Evolutionary conservation across 306 rosid species (phyloP).

Genomic region (Hippophae tibetana): DNA sequence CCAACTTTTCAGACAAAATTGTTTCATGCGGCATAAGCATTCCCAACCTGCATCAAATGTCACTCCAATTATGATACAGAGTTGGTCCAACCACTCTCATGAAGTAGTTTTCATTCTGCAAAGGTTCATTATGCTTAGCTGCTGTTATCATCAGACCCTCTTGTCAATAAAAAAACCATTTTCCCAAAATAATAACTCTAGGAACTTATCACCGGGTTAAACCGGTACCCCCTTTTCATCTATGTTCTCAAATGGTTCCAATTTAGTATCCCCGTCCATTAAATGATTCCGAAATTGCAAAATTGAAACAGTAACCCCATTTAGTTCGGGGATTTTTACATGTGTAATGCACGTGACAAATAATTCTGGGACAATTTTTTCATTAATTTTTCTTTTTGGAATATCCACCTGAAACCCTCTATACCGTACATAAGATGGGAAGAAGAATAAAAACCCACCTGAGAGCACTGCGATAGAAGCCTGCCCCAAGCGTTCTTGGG

Average conservation of each 20-base stretch:
- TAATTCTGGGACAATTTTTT: no score
- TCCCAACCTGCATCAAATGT: constrained; percentile 17
- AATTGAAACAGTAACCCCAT: no score
- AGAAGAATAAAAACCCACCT: constrained; percentile 37
- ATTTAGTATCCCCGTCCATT: no score
- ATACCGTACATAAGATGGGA: constrained; percentile 1
- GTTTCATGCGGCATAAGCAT: constrained; percentile 21
- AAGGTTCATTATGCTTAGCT: background rate
- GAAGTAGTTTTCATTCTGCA: background rate
- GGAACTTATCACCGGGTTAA: background rate
- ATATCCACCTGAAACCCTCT: background rate
- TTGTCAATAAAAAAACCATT: background rate
- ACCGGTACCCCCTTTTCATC: no score
- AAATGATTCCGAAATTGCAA: no score
- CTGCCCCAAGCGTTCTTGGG: constrained; percentile 69
- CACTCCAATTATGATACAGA: constrained; percentile 12
- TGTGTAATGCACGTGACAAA: no score
- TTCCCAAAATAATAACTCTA: no score
- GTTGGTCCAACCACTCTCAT: constrained; percentile 8
- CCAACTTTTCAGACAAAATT: constrained; percentile 10
- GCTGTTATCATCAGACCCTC: background rate
- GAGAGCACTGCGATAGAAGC: constrained; percentile 82
- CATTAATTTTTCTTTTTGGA: no score
- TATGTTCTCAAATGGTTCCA: no score
- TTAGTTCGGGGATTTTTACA: no score